These are phyloP conservation scores for Cyclostephanos tholiformis DNA, from an alignment of 108 stramenopile species.

Conservation along the genomic window DNA sequence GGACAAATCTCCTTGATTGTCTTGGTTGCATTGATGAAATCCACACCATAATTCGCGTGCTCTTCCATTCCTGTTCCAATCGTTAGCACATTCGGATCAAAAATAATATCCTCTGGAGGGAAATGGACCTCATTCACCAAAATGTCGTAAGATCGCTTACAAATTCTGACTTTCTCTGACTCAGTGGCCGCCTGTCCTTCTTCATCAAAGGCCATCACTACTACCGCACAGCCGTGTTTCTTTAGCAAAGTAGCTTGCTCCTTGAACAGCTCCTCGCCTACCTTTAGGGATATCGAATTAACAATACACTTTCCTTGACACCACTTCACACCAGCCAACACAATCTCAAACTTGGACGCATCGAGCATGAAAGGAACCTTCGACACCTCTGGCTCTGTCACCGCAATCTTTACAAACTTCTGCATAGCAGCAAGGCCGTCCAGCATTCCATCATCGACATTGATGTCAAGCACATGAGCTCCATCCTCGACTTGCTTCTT, in stretches of 20 bases:
- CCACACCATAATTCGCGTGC: slow-evolving; percentile 96
- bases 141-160: slow-evolving; percentile 99
- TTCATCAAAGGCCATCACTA: slow-evolving; percentile 99
- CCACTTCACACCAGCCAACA: slow-evolving; percentile 95
- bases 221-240: slow-evolving; percentile 97
- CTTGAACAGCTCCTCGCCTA: slow-evolving; percentile 97
- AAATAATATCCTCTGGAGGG: slow-evolving; percentile 99
- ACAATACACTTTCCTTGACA: slow-evolving; percentile 97
- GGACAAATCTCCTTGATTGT: slow-evolving; percentile 97
- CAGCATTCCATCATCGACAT: slow-evolving; percentile 98
- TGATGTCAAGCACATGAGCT: slow-evolving; percentile 98
- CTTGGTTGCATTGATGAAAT: slow-evolving; percentile 95
- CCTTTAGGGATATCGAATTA: slow-evolving; percentile 98
- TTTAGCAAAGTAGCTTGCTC: slow-evolving; percentile 94
- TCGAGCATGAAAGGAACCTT: slow-evolving; percentile 99
- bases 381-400: slow-evolving; percentile 95
- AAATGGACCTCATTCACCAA: slow-evolving; percentile 94
- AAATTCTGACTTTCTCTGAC: slow-evolving; percentile 97
- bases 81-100: slow-evolving; percentile 99
- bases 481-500: slow-evolving; percentile 98
- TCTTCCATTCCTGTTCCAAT: slow-evolving; percentile 99
- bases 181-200: slow-evolving; percentile 97
- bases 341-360: slow-evolving; percentile 98
- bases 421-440: slow-evolving; percentile 98
- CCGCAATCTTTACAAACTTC: slow-evolving; percentile 99